phyloP scores from a whole-genome alignment of 2,329 filamentous ascomycete genomes.

The Nothopassalora personata region DNA sequence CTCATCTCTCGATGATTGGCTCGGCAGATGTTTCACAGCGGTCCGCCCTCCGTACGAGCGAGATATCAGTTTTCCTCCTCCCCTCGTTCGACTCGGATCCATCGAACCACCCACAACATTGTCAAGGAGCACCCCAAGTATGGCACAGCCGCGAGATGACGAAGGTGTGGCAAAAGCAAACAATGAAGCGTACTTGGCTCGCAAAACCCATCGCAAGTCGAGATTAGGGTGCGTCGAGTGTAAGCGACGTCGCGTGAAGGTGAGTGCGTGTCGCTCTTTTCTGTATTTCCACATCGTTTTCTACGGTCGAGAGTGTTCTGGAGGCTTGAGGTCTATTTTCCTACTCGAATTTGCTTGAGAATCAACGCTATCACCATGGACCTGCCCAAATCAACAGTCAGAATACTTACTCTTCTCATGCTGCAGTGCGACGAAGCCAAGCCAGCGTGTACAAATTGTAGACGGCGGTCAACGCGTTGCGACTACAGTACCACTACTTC shows the following conservation, averaged over 20 bases:
- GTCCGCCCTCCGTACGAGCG: too few relatives aligned
- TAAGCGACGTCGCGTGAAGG: slow-evolving; percentile 18
- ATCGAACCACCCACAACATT: too few relatives aligned
- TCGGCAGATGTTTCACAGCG: too few relatives aligned
- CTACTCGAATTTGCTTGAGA: not conserved
- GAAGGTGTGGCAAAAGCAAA: not conserved
- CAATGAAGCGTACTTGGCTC: not conserved
- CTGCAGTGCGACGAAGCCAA: slow-evolving; percentile 21
- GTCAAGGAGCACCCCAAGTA: too few relatives aligned
- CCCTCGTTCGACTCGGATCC: too few relatives aligned
- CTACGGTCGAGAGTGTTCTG: too few relatives aligned
- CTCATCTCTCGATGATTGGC: too few relatives aligned
- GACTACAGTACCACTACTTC: slow-evolving; percentile 1
- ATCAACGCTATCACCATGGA: not conserved
- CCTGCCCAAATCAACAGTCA: not conserved
- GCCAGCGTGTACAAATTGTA: slow-evolving; percentile 19
- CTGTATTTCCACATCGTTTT: not conserved
- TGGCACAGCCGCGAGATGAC: too few relatives aligned
- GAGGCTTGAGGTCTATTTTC: too few relatives aligned
- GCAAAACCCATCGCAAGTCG: slow-evolving; percentile 15
- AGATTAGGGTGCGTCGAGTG: slow-evolving; percentile 16
- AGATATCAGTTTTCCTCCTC: too few relatives aligned
- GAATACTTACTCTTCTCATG: slow-evolving; percentile 3
- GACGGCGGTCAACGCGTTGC: slow-evolving; percentile 14
- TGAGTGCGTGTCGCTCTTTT: not conserved